Percentiles rank a stretch among this genome's conserved stretches.
Conservation (phyloP, 768 basidiomycete species). For the Xerocomellus chrysenteron region DNA sequence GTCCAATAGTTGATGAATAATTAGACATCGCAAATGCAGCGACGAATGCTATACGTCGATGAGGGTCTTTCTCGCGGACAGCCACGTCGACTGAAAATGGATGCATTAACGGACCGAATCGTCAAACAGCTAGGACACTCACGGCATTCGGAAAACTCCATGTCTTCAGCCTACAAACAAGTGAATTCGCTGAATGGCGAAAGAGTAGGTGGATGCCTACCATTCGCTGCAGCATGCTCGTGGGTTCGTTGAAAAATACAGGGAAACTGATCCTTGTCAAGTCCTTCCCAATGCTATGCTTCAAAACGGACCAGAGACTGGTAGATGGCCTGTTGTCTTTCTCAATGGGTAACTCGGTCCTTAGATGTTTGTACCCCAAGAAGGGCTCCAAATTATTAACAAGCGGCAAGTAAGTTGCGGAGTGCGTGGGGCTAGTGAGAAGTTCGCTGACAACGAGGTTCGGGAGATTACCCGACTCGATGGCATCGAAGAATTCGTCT, state of each 20-base stretch:
- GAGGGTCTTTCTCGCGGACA: constrained; percentile 68
- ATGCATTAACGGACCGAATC: constrained; percentile 4
- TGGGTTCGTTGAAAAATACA: constrained; percentile 91
- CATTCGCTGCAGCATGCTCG: constrained; percentile 97
- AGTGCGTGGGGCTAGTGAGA: constrained; percentile 48
- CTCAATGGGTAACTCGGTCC: constrained; percentile 58
- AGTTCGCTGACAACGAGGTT: constrained; percentile 69
- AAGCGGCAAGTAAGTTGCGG: constrained; percentile 34
- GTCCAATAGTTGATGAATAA: constrained; percentile 93
- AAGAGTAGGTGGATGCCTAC: constrained; percentile 34
- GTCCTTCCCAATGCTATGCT: constrained; percentile 94
- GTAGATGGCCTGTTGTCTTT: constrained; percentile 82
- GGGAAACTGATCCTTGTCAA: constrained; percentile 95
- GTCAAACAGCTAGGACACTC: constrained; percentile 30
- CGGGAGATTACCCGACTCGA: constrained; percentile 77
- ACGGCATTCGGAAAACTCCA: constrained; percentile 95
- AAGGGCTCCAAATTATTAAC: constrained; percentile 48
- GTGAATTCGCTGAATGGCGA: background rate
- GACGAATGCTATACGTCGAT: constrained; percentile 85
- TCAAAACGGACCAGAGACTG: constrained; percentile 93
- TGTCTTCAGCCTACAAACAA: constrained; percentile 73
- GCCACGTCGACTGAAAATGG: constrained; percentile 74
- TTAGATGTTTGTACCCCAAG: constrained; percentile 63
- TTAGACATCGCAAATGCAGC: constrained; percentile 98
- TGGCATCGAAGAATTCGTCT: constrained; percentile 98